These are phyloP conservation scores for Helotiales sp. DNA, from an alignment of 2,329 filamentous ascomycete species.

Conservation along the genomic window DNA sequence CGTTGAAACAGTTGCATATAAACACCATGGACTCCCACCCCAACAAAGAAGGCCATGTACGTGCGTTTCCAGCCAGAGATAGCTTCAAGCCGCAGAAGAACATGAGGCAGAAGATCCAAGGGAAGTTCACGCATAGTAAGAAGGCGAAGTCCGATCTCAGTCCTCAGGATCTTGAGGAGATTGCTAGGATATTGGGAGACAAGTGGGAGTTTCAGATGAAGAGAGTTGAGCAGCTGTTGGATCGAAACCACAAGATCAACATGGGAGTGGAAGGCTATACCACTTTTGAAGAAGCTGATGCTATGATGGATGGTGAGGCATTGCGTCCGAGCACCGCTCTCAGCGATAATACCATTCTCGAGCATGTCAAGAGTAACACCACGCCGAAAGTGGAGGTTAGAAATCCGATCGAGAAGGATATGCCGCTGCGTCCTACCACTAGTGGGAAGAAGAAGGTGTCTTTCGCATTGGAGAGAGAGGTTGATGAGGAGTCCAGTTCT, in stretches of 20 bases:
- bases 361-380: conserved; percentile 35
- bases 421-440: background rate
- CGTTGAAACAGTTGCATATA: conserved; percentile 52
- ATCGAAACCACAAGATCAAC: conserved; percentile 34
- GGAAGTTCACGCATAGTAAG: conserved; percentile 28
- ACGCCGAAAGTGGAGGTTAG: conserved; percentile 32
- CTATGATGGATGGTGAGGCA: conserved; percentile 23
- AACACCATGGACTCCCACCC: conserved; percentile 27
- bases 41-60: conserved; percentile 19
- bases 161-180: conserved; percentile 34
- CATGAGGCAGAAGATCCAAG: conserved; percentile 32
- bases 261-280: conserved; percentile 23
- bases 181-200: conserved; percentile 30
- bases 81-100: conserved; percentile 23
- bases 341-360: conserved; percentile 32
- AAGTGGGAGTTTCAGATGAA: conserved; percentile 33
- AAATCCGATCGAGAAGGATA: conserved; percentile 31
- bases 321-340: conserved; percentile 34
- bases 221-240: conserved; percentile 31
- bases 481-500: too few species aligned
- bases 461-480: background rate
- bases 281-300: conserved; percentile 11
- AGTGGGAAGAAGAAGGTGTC: background rate
- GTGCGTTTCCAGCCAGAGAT: background rate
- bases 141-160: conserved; percentile 29